Evolutionary conservation across 179 eudicot species (phyloP).

Genomic region (Monotropa hypopitys): DNA sequence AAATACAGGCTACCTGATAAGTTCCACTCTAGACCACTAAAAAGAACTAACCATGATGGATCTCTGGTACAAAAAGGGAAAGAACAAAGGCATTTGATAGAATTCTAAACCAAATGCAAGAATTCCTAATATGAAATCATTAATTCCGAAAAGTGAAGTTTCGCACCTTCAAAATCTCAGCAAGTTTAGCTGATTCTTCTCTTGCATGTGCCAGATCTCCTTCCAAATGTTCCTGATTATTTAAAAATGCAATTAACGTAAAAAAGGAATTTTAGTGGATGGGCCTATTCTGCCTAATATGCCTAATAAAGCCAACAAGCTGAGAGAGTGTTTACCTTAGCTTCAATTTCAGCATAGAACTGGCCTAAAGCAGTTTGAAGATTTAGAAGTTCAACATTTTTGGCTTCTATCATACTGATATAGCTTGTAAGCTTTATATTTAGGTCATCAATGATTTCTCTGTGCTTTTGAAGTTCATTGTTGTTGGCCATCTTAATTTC

Average conservation of each 20-base stretch:
- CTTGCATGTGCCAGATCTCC: constrained; percentile 52
- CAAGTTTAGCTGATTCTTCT: constrained; percentile 67
- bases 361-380: constrained; percentile 97
- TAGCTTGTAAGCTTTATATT: constrained; percentile 57
- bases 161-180: constrained; percentile 51
- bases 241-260: background rate
- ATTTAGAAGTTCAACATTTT: constrained; percentile 76
- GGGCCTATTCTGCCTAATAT: background rate
- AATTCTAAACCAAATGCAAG: background rate
- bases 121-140: background rate
- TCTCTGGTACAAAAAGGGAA: background rate
- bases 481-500: constrained; percentile 49
- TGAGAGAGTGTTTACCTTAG: constrained; percentile 45
- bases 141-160: background rate
- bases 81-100: background rate
- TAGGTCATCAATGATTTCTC: constrained; percentile 69
- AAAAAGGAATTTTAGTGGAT: background rate
- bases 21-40: background rate
- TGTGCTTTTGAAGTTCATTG: constrained; percentile 59
- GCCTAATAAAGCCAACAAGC: background rate
- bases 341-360: constrained; percentile 95
- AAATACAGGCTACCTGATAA: background rate
- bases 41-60: background rate
- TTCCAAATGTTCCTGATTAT: constrained; percentile 64
- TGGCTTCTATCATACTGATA: constrained; percentile 56